Base-by-base conservation (phyloP, 495 filamentous ascomycete species). In the Tetracladium setigerum region DNA sequence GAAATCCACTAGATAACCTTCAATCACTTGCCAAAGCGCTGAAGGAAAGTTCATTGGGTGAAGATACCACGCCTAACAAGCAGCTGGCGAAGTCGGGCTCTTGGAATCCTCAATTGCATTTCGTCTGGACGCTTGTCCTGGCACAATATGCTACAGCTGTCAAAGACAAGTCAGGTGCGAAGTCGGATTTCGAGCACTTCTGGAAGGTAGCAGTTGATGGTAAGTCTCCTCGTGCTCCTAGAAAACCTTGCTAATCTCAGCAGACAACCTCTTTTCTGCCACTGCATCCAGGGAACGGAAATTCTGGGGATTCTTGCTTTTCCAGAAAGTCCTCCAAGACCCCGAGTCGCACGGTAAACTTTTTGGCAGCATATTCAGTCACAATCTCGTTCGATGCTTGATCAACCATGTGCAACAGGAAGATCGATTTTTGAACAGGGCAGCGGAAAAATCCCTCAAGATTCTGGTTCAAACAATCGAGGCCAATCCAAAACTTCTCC, bases 161-260 rank as follows among this genome's bases (percentile, higher is more conserved):
- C 10, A 58, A 62, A 30, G 38, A 61, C 34, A 56, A 48, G 17
- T 53, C 58, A 30, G 46, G 58, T 48, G 31, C 61, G 61, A 49
- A 66, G 57, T 41, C 59, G 66, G 58, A 79, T 35, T 89, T 95
- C 58, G 67, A 68, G 40, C 77, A 85, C 31, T 90, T 96, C 56
- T 98, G 92, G 92, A 78, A 78, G n/a, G 80, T 86, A 16, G 80
- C 84, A 50, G 84, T 97, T 47, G 92, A 96, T 64, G 57, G 57
- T 59, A 17, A 42, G 43, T 47, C 2, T n/a, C 17, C 22, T 78
- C 83, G 87, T 61, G 75, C 84, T 76, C 41, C 33, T 43, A 6
- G 12, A 47, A 30, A 14, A 40, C 30, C 47, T 38, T 15, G 5
- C 31, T 41, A 38, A 52, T 16, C 5, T 14, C 14, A 48, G 12